A percentile compares a stretch with the other conserved stretches of the same genome.
Conservation (phyloP, 331 rosid species). For the Spiraea crenata region DNA sequence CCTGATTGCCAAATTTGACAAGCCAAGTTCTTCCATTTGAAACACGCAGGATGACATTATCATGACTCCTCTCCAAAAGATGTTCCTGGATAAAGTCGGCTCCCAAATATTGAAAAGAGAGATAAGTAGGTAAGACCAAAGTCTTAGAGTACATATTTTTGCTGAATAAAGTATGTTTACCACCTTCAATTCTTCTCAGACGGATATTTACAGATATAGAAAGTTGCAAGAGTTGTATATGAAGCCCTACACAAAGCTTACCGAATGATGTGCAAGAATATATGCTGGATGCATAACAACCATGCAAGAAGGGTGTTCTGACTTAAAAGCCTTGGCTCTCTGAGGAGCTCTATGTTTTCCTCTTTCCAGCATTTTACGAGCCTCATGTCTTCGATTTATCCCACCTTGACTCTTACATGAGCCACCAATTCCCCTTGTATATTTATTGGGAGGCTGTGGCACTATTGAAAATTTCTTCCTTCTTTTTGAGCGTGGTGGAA, state of each 20-base stretch:
- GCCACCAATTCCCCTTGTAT: background rate
- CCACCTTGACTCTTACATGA: background rate
- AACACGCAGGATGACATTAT: background rate
- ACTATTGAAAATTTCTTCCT: background rate
- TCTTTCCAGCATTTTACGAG: too few species aligned
- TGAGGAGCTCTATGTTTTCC: slow-evolving; percentile 18
- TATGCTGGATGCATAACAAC: slow-evolving; percentile 29
- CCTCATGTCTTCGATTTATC: too few species aligned
- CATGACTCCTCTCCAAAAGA: background rate
- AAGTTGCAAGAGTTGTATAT: background rate
- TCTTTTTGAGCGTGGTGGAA: background rate
- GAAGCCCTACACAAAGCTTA: background rate
- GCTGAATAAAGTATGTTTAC: background rate
- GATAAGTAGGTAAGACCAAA: background rate
- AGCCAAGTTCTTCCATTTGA: background rate
- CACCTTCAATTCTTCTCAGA: too few species aligned
- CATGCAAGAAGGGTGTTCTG: slow-evolving; percentile 21
- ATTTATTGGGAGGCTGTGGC: slow-evolving; percentile 18
- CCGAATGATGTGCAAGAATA: background rate
- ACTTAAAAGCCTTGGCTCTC: slow-evolving; percentile 27
- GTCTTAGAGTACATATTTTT: background rate
- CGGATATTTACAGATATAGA: too few species aligned
- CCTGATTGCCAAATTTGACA: background rate
- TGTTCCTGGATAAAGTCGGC: background rate
- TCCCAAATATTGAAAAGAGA: slow-evolving; percentile 9